Base-by-base conservation (phyloP, 768 basidiomycete species). In the Neoboletus subvelutipes region DNA sequence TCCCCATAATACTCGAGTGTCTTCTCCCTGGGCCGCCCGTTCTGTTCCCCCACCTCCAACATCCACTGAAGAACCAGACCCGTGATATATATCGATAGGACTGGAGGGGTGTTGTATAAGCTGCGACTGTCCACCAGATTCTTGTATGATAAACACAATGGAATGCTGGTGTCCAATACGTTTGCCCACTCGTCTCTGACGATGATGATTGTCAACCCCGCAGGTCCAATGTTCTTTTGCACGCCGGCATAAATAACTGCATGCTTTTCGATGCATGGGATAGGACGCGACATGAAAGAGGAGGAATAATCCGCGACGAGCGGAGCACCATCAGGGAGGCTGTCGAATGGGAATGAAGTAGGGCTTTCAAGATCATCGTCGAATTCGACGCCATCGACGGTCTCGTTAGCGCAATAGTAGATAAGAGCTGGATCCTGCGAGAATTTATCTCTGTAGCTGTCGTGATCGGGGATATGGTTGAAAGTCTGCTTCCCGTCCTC, bases 391-490 rank as follows among this genome's bases (percentile, higher is more conserved):
- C 97, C 97, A 64, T 96, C 88, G 56, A 98, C 90, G 15, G 97
- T 99, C 78, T 99, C 97, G 79, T 99, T 99, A 73, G 97, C 97
- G 81, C 97, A 99, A 77, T 97, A 98, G 77, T 96, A 98, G 57
- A 98, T 87, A 63, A 95, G 81, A 28, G 90, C 95, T 15, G 96
- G 87, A 68, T 86, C 81, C n/a, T 74, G 60, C 9, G 89, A 88
- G 77, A 98, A 93, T 11, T 74, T 69, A 26, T 65, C 50, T 48
- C n/a, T 56, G 81, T 89, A 98, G 52, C 81, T 80, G 52, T 77
- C 74, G 68, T 83, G 85, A 12, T 85, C 76, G 10, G 97, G 94
- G 68, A 98, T 84, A 60, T 82, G 84, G 62, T 93, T 87, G 73
- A 88, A 91, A 0, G 85, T 77, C 68, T 88, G 77, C 69, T 87